phyloP scores from a whole-genome alignment of 257 asterid genomes.

The Solanum virginianum region DNA sequence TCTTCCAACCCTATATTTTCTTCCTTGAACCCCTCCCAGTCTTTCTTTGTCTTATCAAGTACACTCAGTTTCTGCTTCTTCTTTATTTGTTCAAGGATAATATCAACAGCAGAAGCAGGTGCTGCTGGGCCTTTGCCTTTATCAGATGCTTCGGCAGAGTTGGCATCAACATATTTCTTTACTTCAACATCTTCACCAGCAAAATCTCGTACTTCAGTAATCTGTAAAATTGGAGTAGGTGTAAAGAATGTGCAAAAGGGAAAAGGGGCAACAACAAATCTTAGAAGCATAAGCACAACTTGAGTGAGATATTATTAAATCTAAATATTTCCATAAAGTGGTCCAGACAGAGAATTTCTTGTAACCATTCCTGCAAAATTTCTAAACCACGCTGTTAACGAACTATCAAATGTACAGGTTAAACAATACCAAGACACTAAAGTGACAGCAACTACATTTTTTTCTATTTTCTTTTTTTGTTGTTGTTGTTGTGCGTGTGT shows the following conservation, averaged over 20 bases:
- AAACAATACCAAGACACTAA: not conserved
- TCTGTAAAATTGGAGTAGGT: constrained; percentile 19
- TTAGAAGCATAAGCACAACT: not conserved
- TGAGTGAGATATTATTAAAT: not conserved
- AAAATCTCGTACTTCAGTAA: constrained; percentile 77
- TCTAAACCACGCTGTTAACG: not conserved
- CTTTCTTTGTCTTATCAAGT: constrained; percentile 90
- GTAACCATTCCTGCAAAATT: not conserved
- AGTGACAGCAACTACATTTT: not conserved
- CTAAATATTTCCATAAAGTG: not conserved
- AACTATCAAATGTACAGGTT: not conserved
- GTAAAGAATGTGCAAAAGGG: not conserved
- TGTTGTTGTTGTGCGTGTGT: not conserved
- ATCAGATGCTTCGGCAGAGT: constrained; percentile 45
- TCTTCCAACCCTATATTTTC: constrained; percentile 81
- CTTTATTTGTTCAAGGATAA: constrained; percentile 77
- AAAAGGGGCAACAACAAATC: not conserved
- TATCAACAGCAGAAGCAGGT: constrained; percentile 72
- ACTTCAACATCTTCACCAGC: constrained; percentile 87
- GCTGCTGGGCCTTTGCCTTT: constrained; percentile 56
- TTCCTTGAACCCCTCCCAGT: constrained; percentile 94
- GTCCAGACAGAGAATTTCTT: not conserved
- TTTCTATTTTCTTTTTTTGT: too few relatives aligned
- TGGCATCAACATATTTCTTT: constrained; percentile 65
- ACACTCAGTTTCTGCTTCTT: constrained; percentile 90